Conservation (phyloP, 176 grass and related monocot genomes). For the Triticum monococcum region DNA sequence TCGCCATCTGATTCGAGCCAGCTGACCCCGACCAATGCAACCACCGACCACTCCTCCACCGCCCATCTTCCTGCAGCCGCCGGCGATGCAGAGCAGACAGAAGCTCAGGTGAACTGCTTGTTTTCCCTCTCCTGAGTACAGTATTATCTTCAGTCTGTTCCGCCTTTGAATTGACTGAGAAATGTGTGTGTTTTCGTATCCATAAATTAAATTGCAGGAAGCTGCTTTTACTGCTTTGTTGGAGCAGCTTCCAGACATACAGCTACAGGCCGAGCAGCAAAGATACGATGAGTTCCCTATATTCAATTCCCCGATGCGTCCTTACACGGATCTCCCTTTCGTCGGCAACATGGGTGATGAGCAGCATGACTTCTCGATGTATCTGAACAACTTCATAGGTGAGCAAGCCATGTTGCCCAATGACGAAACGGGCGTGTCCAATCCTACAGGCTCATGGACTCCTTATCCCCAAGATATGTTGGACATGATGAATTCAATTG, state of each 20-base stretch:
- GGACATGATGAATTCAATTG: too few relatives aligned
- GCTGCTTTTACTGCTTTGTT: constrained; percentile 2
- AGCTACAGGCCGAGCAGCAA: constrained; percentile 17
- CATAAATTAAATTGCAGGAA: not conserved
- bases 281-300: constrained; percentile 23
- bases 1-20: constrained; percentile 4
- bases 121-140: not conserved
- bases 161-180: not conserved
- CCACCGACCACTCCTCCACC: not conserved
- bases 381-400: not conserved
- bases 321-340: constrained; percentile 52
- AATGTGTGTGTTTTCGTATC: not conserved
- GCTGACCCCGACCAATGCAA: not conserved
- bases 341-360: constrained; percentile 15
- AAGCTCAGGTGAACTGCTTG: not conserved
- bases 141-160: not conserved
- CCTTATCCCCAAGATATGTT: too few relatives aligned
- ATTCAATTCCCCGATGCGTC: constrained; percentile 43
- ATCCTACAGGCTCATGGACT: not conserved
- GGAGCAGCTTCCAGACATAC: constrained; percentile 22
- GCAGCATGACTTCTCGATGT: not conserved
- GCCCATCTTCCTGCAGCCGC: not conserved
- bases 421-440: not conserved
- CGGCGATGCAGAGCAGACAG: not conserved
- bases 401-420: constrained; percentile 20